Evolutionary conservation across 2,329 filamentous ascomycete species (phyloP).

Genomic region (Claviceps pusilla): DNA sequence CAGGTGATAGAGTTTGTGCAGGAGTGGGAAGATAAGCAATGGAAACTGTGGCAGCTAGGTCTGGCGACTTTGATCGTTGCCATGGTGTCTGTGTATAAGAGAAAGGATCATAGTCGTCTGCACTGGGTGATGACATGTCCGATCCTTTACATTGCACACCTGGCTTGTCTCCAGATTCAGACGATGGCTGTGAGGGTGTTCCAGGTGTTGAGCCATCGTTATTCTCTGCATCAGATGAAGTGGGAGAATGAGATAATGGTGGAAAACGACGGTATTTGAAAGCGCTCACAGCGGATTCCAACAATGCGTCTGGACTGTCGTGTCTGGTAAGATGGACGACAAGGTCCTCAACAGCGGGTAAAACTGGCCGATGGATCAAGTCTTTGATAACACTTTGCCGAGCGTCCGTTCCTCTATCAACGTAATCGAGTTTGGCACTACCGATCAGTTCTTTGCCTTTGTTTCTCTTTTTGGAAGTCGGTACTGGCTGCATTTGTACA

Average conservation of each 20-base stretch:
- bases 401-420: conserved; percentile 27
- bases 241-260: conserved; percentile 11
- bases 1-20: conserved; percentile 25
- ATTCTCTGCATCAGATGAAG: conserved; percentile 10
- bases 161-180: not conserved
- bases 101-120: conserved; percentile 34
- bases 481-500: conserved; percentile 16
- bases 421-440: conserved; percentile 15
- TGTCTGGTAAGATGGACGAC: conserved; percentile 36
- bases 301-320: conserved; percentile 23
- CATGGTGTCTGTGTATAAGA: conserved; percentile 18
- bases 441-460: conserved; percentile 10
- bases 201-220: conserved; percentile 10
- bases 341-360: conserved; percentile 41
- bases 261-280: conserved; percentile 22
- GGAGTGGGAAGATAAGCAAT: conserved; percentile 26
- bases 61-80: conserved; percentile 11
- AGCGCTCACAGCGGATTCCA: conserved; percentile 32
- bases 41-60: conserved; percentile 11
- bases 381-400: conserved; percentile 11
- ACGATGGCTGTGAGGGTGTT: conserved; percentile 11
- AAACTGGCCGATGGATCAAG: conserved; percentile 24
- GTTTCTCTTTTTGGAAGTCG: conserved; percentile 16
- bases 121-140: not conserved
- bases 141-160: not conserved